Conservation (phyloP, 2,329 filamentous ascomycete genomes). For the Bisporella sp. region DNA sequence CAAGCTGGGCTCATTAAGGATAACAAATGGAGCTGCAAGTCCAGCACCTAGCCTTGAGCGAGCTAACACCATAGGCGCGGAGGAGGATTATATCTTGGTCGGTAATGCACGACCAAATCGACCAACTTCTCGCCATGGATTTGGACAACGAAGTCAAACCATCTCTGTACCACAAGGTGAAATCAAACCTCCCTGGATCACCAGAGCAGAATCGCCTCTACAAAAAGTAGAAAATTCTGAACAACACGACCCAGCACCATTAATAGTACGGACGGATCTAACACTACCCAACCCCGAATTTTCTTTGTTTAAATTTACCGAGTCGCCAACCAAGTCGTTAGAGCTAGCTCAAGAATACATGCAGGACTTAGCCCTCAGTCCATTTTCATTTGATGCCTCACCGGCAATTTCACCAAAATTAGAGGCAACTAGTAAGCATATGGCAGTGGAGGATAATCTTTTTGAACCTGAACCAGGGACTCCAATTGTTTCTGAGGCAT, state of each 20-base stretch:
- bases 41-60: constrained; percentile 37
- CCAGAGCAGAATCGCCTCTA: constrained; percentile 17
- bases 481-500: constrained; percentile 5
- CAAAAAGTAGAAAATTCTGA: background rate
- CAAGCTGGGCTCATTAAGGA: constrained; percentile 54
- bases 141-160: constrained; percentile 10
- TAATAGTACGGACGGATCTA: background rate
- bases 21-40: constrained; percentile 51
- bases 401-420: constrained; percentile 22
- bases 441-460: constrained; percentile 40
- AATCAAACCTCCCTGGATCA: constrained; percentile 15
- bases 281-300: constrained; percentile 13
- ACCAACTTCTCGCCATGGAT: background rate
- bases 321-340: constrained; percentile 16
- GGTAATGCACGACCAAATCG: background rate
- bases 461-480: constrained; percentile 29
- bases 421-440: constrained; percentile 41
- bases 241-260: background rate
- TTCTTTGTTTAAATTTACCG: constrained; percentile 12
- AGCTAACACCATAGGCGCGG: constrained; percentile 10
- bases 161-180: constrained; percentile 12
- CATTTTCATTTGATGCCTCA: constrained; percentile 29
- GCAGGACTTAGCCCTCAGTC: constrained; percentile 24
- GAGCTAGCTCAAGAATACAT: constrained; percentile 19
- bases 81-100: constrained; percentile 15